Evolutionary conservation across 257 asterid species (phyloP), one percentile per base, ranked within the genome.

Genomic region (Solanum sejunctum): DNA sequence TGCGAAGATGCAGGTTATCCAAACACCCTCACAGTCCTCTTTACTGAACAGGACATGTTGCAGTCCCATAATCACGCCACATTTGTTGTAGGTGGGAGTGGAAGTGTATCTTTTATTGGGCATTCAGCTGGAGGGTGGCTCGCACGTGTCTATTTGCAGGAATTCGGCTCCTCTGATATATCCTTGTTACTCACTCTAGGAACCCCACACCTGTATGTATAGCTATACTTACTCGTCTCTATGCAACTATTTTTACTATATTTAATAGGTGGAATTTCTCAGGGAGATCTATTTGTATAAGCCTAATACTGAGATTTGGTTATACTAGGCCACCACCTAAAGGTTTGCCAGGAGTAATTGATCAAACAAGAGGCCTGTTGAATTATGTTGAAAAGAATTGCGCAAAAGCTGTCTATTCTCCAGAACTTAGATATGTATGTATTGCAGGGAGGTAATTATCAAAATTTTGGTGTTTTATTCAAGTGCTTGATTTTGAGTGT

Each of bases 51-150:
- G 88, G 89, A 75, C 64, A 85, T 86, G 84, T 71, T 83, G 82
- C 84, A 66, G 67, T 86, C 80, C 85, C 88, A 84, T 90, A 87
- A 89, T 87, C 80, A 82, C 85, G 88, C 70, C 86, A 61, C 86
- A 84, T 86, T 87, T 85, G 21, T 73, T 91, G 92, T 88, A 95
- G 99, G 95, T 89, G 92, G 93, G 85, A 83, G 91, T 89, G 92
- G 96, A 85, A 82, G 80, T 52, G 84, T 96, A 92, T 93, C 99
- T 52, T 80, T 96, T 88, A 88, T 94, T 86, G 99, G 98, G 61
- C 98, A 94, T 89, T 96, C 99, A 75, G 98, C 99, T 7, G 99
- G 99, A 72, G 99, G 98, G 89, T 96, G 99, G 99, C 92, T 96
- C 63, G 99, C 93, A 77, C 95, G 99, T 73, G 93, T 96, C 70